Evolutionary conservation across 345 rosid species (phyloP).

Genomic region (Melastoma malabathricum): DNA sequence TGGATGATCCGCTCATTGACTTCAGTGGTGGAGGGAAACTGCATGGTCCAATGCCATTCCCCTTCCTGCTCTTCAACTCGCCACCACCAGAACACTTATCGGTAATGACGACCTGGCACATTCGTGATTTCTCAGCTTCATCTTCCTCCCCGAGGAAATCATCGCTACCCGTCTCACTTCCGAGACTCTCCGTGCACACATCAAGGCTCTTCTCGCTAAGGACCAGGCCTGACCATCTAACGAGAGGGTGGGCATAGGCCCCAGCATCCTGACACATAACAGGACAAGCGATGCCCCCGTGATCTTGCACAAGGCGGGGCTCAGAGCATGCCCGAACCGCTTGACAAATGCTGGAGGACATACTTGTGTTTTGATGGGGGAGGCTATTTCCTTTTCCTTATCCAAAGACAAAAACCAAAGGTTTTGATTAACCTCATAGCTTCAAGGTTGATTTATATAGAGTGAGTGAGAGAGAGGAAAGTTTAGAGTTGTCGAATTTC

Average conservation of each 20-base stretch:
- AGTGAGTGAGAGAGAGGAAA: background rate
- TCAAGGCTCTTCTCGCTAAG: conserved; percentile 57
- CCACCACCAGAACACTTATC: too few species aligned
- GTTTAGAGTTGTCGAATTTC: too few species aligned
- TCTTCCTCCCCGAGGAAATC: conserved; percentile 16
- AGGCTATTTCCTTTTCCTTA: background rate
- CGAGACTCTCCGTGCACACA: conserved; percentile 83
- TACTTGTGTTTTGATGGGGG: conserved; percentile 1
- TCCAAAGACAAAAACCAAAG: background rate
- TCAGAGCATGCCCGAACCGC: conserved; percentile 43
- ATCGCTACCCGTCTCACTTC: conserved; percentile 62
- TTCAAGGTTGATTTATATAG: background rate
- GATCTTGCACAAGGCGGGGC: conserved; percentile 14
- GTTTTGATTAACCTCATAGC: background rate
- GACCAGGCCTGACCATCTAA: conserved; percentile 25
- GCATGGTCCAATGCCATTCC: conserved; percentile 11
- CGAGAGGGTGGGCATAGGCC: conserved; percentile 41
- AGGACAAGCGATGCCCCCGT: conserved; percentile 10
- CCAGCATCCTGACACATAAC: conserved; percentile 7
- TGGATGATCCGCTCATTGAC: conserved; percentile 32
- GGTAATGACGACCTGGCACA: background rate
- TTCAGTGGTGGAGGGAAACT: conserved; percentile 72
- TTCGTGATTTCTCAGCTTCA: conserved; percentile 2
- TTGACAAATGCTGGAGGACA: conserved; percentile 34
- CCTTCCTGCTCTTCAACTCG: background rate